Conservation (phyloP, 2,329 filamentous ascomycete genomes). For the Ophiocordyceps camponoti-floridani region DNA sequence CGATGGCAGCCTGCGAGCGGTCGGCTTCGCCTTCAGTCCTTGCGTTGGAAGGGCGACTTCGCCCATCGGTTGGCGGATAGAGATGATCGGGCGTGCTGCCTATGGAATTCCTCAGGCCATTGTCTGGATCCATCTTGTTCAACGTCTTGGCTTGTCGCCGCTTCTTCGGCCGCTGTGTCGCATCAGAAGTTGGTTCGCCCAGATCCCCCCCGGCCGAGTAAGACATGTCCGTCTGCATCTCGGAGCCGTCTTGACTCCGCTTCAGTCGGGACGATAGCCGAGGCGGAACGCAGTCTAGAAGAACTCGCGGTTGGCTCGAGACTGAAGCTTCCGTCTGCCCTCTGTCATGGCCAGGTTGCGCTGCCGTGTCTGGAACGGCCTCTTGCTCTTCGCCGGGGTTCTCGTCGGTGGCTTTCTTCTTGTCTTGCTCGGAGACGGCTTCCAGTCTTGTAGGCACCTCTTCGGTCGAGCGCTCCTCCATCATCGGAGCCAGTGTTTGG, state of each 20-base stretch:
- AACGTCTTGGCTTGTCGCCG: background rate
- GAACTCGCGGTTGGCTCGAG: background rate
- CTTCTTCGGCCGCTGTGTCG: background rate
- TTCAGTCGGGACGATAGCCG: slow-evolving; percentile 5
- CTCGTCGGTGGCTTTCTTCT: background rate
- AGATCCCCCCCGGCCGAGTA: background rate
- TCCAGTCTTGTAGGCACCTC: slow-evolving; percentile 2
- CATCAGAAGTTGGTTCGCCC: background rate
- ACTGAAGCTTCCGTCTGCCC: background rate
- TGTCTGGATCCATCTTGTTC: background rate
- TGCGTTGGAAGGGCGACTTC: background rate
- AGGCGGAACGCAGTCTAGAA: slow-evolving; percentile 4
- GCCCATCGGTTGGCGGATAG: background rate
- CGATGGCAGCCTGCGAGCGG: background rate
- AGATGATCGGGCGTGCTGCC: slow-evolving; percentile 1
- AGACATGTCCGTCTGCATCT: slow-evolving; percentile 1
- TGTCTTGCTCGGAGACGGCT: background rate
- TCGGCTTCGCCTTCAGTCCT: background rate
- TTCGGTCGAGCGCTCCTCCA: slow-evolving; percentile 11
- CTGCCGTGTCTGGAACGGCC: background rate
- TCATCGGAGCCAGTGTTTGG: slow-evolving; percentile 12
- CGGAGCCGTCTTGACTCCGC: background rate
- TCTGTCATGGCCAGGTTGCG: too few species aligned
- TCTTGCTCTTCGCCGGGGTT: background rate
- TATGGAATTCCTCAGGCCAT: slow-evolving; percentile 1